Percentiles rank a stretch among this genome's conserved stretches.
Evolutionary conservation across 2,329 filamentous ascomycete species (phyloP).

Genomic region (Chalara sp.): DNA sequence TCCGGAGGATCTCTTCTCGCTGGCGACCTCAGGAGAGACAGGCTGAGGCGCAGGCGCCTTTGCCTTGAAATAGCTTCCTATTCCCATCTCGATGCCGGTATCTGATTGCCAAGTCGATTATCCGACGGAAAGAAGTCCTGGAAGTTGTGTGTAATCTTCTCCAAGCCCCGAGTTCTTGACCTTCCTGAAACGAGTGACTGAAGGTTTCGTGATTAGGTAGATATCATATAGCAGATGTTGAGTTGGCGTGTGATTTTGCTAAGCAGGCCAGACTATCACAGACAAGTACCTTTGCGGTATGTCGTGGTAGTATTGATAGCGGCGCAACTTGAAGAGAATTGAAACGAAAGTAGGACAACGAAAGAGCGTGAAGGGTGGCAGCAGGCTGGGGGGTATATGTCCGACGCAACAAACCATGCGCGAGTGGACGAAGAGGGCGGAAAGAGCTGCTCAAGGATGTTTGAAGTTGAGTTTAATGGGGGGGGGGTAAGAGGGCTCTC

Average conservation of each 20-base stretch:
- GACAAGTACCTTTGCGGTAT: background rate
- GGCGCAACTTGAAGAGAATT: conserved; percentile 3
- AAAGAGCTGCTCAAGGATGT: too few relatives aligned
- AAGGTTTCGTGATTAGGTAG: conserved; percentile 8
- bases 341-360: conserved; percentile 15
- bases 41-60: conserved; percentile 38
- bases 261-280: too few relatives aligned
- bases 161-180: too few relatives aligned
- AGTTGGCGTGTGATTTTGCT: background rate
- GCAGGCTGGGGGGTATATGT: too few relatives aligned
- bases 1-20: conserved; percentile 16
- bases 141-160: background rate
- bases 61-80: conserved; percentile 57
- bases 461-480: too few relatives aligned
- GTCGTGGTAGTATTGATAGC: conserved; percentile 11
- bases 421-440: too few relatives aligned
- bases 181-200: conserved; percentile 22
- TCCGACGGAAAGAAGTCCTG: conserved; percentile 15
- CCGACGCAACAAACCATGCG: too few relatives aligned
- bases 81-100: conserved; percentile 40
- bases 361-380: background rate
- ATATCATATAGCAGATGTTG: conserved; percentile 14
- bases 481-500: too few relatives aligned
- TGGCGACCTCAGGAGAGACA: conserved; percentile 12
- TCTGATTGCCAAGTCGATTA: conserved; percentile 1